phyloP scores from a whole-genome alignment of 2,329 filamentous ascomycete genomes.

The Penicillium sp. region DNA sequence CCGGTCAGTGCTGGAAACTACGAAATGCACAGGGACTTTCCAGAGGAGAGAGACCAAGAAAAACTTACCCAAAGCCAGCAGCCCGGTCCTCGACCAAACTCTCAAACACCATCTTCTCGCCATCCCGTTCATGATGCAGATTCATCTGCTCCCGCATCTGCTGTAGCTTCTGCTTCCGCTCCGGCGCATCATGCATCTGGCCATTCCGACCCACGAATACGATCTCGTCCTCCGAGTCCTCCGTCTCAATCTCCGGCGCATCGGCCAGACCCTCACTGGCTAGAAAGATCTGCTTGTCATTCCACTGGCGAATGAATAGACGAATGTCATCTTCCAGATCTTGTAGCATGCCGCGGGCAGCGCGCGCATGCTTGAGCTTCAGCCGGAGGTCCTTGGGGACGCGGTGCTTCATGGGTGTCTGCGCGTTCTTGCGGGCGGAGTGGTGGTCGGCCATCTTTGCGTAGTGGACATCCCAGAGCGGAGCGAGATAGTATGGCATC shows the following conservation, averaged over 20 bases:
- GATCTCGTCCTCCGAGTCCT: constrained; percentile 78
- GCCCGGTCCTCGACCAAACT: constrained; percentile 73
- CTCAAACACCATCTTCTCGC: constrained; percentile 78
- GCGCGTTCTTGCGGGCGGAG: constrained; percentile 44
- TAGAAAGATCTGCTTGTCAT: constrained; percentile 55
- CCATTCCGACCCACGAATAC: constrained; percentile 79
- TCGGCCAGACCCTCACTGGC: constrained; percentile 51
- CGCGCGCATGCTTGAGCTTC: constrained; percentile 77
- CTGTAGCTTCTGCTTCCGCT: constrained; percentile 57
- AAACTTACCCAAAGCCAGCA: constrained; percentile 77
- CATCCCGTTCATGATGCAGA: constrained; percentile 50
- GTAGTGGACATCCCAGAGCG: constrained; percentile 73
- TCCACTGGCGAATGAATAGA: constrained; percentile 68
- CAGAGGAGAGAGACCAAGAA: not conserved
- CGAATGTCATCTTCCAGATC: constrained; percentile 84
- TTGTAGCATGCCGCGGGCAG: constrained; percentile 77
- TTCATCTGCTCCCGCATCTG: constrained; percentile 44
- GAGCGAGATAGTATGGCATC: constrained; percentile 87
- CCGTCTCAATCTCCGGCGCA: constrained; percentile 44
- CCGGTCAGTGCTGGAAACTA: constrained; percentile 22
- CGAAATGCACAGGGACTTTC: not conserved
- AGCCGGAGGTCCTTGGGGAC: constrained; percentile 80
- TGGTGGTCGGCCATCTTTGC: constrained; percentile 45
- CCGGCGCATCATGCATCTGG: constrained; percentile 63
- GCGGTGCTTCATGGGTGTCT: constrained; percentile 44